Conservation (phyloP, 805 yeast genomes). For the Alloascoidea hylecoeti region DNA sequence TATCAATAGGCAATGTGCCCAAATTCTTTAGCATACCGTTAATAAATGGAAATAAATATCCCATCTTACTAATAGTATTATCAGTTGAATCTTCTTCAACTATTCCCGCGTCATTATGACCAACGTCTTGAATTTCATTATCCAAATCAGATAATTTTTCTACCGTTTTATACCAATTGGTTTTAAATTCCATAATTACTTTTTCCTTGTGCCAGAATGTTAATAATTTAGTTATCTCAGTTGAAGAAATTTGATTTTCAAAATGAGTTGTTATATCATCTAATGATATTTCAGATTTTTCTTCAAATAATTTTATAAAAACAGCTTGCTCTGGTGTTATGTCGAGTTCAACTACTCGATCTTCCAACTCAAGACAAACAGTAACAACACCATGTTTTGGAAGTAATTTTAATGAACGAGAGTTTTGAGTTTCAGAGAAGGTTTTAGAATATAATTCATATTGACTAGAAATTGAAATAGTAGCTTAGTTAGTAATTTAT, state of each 20-base stretch:
- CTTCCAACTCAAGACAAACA: slow-evolving; percentile 41
- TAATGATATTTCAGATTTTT: slow-evolving; percentile 15
- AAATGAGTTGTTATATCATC: slow-evolving; percentile 21
- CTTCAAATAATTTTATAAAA: slow-evolving; percentile 36
- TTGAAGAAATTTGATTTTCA: slow-evolving; percentile 23
- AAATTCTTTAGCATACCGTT: slow-evolving; percentile 43
- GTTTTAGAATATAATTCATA: slow-evolving; percentile 27
- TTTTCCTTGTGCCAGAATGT: slow-evolving; percentile 52
- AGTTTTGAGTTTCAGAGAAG: slow-evolving; percentile 33
- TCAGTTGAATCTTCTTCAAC: slow-evolving; percentile 12
- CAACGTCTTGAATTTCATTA: slow-evolving; percentile 2
- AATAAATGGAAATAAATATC: slow-evolving; percentile 29
- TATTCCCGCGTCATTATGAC: slow-evolving; percentile 3
- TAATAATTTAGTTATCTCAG: slow-evolving; percentile 24
- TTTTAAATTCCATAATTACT: slow-evolving; percentile 30
- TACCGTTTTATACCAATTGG: slow-evolving; percentile 24
- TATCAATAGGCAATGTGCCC: slow-evolving; percentile 30
- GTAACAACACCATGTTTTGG: slow-evolving; percentile 50
- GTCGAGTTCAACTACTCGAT: slow-evolving; percentile 22
- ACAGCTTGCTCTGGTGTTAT: slow-evolving; percentile 65
- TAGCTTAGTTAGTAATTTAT: background rate
- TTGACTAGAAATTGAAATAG: slow-evolving; percentile 7
- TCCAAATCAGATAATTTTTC: slow-evolving; percentile 8
- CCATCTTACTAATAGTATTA: slow-evolving; percentile 18
- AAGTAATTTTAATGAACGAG: slow-evolving; percentile 42